Evolutionary conservation across 2,329 filamentous ascomycete species (phyloP).

Genomic region (Dothistroma pini): DNA sequence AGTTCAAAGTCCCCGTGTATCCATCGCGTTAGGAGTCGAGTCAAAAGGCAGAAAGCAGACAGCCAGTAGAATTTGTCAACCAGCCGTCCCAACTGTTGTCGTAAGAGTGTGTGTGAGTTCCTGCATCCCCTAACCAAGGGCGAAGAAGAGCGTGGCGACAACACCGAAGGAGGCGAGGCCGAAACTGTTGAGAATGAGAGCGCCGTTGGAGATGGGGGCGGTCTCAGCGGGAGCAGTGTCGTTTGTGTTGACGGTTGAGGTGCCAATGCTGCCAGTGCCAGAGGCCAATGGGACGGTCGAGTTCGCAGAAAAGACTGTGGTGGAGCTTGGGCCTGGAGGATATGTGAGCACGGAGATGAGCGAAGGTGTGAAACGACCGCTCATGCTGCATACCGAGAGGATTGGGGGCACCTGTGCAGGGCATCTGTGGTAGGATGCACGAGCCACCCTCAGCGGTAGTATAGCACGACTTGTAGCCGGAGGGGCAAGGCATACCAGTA

Average conservation of each 20-base stretch:
- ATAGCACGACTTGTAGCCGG: background rate
- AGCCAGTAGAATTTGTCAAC: background rate
- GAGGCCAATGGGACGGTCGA: background rate
- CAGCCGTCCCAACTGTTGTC: background rate
- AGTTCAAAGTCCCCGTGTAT: background rate
- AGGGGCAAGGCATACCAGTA: background rate
- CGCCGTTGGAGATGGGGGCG: background rate
- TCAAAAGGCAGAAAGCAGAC: background rate
- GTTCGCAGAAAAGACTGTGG: background rate
- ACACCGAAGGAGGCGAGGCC: background rate
- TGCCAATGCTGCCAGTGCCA: background rate
- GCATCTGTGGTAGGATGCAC: background rate
- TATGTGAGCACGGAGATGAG: background rate
- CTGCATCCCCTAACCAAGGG: background rate
- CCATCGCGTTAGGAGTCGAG: background rate
- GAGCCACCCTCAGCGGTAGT: background rate
- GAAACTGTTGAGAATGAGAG: background rate
- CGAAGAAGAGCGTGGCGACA: background rate
- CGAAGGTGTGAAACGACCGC: background rate
- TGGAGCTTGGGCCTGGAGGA: background rate
- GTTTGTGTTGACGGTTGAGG: background rate
- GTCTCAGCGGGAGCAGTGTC: background rate
- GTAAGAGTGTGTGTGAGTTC: background rate
- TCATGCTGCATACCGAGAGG: background rate
- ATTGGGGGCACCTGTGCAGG: background rate